phyloP scores from a whole-genome alignment of 176 grass and related monocot species.

The Aegilops speltoides region DNA sequence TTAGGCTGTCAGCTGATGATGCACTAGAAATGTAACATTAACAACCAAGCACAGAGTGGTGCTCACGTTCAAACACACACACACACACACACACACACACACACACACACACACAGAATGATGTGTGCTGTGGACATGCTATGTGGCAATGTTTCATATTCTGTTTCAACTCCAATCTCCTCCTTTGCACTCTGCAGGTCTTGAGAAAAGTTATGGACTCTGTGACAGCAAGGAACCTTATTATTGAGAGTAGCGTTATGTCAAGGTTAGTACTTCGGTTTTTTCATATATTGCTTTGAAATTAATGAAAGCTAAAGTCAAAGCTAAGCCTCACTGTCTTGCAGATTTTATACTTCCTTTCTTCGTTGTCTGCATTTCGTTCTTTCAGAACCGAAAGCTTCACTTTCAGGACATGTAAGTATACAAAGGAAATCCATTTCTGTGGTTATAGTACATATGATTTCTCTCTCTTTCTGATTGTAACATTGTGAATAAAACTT shows the following conservation, averaged over 20 bases:
- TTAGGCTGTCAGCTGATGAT: conserved; percentile 11
- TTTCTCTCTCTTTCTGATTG: background rate
- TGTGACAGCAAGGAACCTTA: conserved; percentile 67
- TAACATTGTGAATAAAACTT: conserved; percentile 53
- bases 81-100: too few species aligned
- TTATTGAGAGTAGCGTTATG: conserved; percentile 71
- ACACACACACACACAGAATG: background rate
- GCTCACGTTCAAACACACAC: too few species aligned
- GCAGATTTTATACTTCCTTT: conserved; percentile 74
- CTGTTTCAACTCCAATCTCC: conserved; percentile 14
- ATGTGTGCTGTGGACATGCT: background rate
- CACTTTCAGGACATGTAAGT: conserved; percentile 91
- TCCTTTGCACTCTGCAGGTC: conserved; percentile 48
- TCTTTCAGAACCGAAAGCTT: conserved; percentile 73
- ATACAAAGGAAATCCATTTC: conserved; percentile 15
- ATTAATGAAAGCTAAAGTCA: conserved; percentile 23
- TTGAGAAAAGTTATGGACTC: conserved; percentile 96
- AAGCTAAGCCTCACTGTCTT: conserved; percentile 31
- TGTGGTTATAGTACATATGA: conserved; percentile 11
- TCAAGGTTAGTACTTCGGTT: conserved; percentile 64
- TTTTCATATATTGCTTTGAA: conserved; percentile 13
- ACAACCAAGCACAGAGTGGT: background rate
- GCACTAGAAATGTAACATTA: background rate
- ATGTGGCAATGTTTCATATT: conserved; percentile 11
- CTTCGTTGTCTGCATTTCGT: conserved; percentile 84